Evolutionary conservation across 768 basidiomycete genomes (phyloP).

Genomic region (Lactifluus piperatus): DNA sequence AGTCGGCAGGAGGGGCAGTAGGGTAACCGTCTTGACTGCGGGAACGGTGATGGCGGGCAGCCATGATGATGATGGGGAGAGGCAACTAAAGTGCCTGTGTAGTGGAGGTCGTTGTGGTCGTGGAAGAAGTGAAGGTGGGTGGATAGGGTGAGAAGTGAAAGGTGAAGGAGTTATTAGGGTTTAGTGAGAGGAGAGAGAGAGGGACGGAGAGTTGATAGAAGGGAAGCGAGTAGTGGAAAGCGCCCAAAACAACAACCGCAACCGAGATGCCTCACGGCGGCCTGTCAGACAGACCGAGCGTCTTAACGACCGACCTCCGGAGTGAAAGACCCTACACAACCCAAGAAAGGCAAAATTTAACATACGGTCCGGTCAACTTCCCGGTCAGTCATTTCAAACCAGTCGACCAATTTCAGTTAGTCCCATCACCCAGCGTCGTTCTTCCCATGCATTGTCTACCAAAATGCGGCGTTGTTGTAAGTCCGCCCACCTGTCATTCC

Average conservation of each 20-base stretch:
- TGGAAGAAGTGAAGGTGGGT: not conserved
- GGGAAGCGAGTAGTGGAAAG: not conserved
- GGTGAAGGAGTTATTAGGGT: not conserved
- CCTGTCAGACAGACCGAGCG: no score
- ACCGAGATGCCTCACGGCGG: no score
- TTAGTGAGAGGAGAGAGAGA: not conserved
- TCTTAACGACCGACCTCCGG: no score
- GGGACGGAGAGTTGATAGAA: not conserved
- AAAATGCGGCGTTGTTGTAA: no score
- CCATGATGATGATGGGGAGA: slow-evolving; percentile 22
- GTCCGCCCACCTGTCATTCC: no score
- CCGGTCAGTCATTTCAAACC: no score
- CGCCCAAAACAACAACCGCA: slow-evolving; percentile 1
- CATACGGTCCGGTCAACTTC: no score
- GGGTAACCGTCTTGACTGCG: slow-evolving; percentile 54
- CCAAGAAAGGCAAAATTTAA: no score
- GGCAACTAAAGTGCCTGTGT: not conserved
- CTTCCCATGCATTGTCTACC: no score
- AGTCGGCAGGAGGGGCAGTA: slow-evolving; percentile 49
- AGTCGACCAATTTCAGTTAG: no score
- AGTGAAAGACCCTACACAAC: no score
- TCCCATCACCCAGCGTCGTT: no score
- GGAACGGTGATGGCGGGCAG: slow-evolving; percentile 49
- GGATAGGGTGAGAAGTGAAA: not conserved
- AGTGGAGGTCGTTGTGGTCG: slow-evolving; percentile 10